Evolutionary conservation across 1,139 yeast genomes (phyloP).

Genomic region (Pichia sp.): DNA sequence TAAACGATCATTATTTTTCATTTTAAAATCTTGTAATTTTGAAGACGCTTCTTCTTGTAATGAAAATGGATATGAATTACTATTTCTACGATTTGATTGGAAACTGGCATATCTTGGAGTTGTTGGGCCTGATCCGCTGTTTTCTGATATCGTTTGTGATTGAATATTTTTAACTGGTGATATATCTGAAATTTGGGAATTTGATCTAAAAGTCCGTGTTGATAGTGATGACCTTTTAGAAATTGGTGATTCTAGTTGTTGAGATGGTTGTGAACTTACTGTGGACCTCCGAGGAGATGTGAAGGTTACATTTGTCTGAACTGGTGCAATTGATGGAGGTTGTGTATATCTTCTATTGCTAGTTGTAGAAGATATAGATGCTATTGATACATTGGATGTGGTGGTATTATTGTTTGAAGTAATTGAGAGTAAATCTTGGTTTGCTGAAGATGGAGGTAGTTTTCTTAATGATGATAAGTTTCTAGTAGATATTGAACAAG

Average conservation of each 20-base stretch:
- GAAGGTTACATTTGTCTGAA: neutral
- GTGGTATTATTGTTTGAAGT: neutral
- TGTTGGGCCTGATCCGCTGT: constrained; percentile 2
- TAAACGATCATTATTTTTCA: constrained; percentile 24
- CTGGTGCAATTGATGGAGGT: constrained; percentile 10
- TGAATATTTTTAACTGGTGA: constrained; percentile 20
- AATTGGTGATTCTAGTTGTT: constrained; percentile 19
- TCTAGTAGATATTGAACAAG: constrained; percentile 3
- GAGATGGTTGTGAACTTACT: constrained; percentile 3
- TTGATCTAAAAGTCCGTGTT: constrained; percentile 28
- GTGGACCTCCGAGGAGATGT: constrained; percentile 12
- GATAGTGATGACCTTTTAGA: constrained; percentile 28
- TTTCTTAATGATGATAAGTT: constrained; percentile 6
- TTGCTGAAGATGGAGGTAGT: constrained; percentile 7
- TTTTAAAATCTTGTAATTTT: constrained; percentile 24
- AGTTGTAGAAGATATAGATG: neutral
- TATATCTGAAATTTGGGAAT: constrained; percentile 22
- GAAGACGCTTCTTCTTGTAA: constrained; percentile 24
- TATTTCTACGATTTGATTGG: constrained; percentile 1
- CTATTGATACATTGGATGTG: neutral
- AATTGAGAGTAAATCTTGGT: neutral
- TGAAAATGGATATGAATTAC: constrained; percentile 13
- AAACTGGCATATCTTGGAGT: constrained; percentile 8
- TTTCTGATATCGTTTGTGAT: constrained; percentile 7
- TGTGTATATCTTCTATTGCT: constrained; percentile 6